phyloP scores from a whole-genome alignment of 495 filamentous ascomycete genomes.

The Xanthoparmelia taractica region DNA sequence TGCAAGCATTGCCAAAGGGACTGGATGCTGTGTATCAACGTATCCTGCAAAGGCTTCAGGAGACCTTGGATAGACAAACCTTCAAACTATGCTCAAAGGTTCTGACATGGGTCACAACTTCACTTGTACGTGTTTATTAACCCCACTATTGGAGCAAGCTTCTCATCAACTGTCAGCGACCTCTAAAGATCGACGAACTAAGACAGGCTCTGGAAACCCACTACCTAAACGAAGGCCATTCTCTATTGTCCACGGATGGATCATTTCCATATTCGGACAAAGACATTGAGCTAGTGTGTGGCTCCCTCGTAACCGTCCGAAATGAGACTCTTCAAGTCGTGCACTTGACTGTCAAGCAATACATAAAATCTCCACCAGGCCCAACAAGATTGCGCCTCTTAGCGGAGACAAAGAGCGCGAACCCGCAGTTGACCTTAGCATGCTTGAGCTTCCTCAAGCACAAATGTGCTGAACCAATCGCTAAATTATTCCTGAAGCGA shows the following conservation, averaged over 20 bases:
- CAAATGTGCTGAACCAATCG: too few species aligned
- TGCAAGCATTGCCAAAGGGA: background rate
- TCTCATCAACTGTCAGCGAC: background rate
- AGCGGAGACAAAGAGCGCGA: too few species aligned
- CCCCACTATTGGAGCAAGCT: background rate
- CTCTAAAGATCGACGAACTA: background rate
- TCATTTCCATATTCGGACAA: too few species aligned
- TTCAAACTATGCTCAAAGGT: background rate
- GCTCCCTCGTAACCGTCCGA: background rate
- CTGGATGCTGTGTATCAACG: conserved; percentile 1
- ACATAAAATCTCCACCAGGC: background rate
- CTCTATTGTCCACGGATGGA: background rate
- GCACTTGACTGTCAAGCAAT: conserved; percentile 5
- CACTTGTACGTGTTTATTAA: background rate
- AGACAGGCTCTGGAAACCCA: background rate
- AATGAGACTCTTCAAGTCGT: conserved; percentile 1
- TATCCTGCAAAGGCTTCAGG: conserved; percentile 6
- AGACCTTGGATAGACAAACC: background rate
- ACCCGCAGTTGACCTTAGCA: too few species aligned
- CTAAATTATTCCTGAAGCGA: too few species aligned
- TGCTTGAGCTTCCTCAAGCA: too few species aligned
- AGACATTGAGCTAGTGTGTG: conserved; percentile 12
- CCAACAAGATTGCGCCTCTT: too few species aligned
- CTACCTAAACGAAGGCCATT: background rate
- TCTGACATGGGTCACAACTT: conserved; percentile 1